Percentiles rank a stretch among this genome's conserved stretches.
phyloP scores from a whole-genome alignment of 2,329 filamentous ascomycete genomes.

The Ophiosphaerella korrae region DNA sequence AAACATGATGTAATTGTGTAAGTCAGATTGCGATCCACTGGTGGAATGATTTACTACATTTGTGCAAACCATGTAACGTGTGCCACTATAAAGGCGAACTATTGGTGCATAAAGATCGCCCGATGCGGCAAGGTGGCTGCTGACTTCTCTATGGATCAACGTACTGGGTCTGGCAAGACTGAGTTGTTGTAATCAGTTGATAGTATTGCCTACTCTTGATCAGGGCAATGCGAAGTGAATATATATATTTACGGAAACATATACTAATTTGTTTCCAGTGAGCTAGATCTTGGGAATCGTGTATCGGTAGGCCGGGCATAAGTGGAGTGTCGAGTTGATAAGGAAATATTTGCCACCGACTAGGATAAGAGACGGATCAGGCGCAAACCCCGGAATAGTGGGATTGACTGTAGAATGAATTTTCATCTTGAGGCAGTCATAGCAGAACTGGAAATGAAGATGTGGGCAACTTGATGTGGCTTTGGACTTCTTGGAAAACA shows the following conservation, averaged over 20 bases:
- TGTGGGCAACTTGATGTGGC: too few species aligned
- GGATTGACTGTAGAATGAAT: slow-evolving; percentile 20
- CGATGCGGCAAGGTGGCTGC: slow-evolving; percentile 17
- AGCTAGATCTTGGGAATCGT: slow-evolving; percentile 55
- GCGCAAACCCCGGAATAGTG: slow-evolving; percentile 55
- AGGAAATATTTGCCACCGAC: slow-evolving; percentile 55
- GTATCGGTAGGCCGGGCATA: slow-evolving; percentile 57
- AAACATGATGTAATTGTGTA: slow-evolving; percentile 44
- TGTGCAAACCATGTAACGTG: slow-evolving; percentile 25
- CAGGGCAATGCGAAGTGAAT: not conserved
- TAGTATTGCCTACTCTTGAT: slow-evolving; percentile 45
- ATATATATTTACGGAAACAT: not conserved
- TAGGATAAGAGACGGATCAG: slow-evolving; percentile 53
- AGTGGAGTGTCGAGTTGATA: slow-evolving; percentile 57
- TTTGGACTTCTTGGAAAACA: not conserved
- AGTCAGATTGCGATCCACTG: slow-evolving; percentile 50
- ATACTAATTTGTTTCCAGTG: slow-evolving; percentile 52
- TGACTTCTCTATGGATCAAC: slow-evolving; percentile 23
- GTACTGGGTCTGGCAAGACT: slow-evolving; percentile 54
- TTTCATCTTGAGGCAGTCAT: not conserved
- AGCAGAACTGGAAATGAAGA: not conserved
- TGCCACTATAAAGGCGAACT: slow-evolving; percentile 17
- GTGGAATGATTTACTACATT: slow-evolving; percentile 28
- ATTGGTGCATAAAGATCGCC: slow-evolving; percentile 25
- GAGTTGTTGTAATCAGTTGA: slow-evolving; percentile 54